A percentile compares a stretch with the other conserved stretches of the same genome.
Evolutionary conservation across 108 stramenopile genomes (phyloP).

Genomic region (Pseudonitzschia pungens): DNA sequence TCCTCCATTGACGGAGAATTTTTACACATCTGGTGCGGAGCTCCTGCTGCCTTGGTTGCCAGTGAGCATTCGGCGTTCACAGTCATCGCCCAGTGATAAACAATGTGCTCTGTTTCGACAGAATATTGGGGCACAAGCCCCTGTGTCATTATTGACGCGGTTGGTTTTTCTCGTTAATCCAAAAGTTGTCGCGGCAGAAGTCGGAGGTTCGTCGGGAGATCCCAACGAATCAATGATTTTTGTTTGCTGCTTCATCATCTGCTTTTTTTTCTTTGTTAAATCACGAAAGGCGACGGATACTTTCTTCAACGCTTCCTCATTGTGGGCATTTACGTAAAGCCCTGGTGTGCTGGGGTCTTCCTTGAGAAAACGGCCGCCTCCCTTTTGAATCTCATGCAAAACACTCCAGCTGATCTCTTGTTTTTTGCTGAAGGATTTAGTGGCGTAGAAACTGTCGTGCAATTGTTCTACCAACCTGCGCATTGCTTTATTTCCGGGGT

Average conservation of each 20-base stretch:
- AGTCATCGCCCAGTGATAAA: too few species aligned
- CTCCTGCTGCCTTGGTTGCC: too few species aligned
- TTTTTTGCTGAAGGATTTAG: background rate
- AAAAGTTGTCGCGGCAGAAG: background rate
- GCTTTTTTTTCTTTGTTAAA: constrained; percentile 1
- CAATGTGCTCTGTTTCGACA: too few species aligned
- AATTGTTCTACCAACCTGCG: constrained; percentile 7
- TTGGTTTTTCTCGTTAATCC: too few species aligned
- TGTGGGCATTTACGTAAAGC: background rate
- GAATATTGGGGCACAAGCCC: too few species aligned
- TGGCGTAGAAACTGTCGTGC: background rate
- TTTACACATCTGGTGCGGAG: too few species aligned
- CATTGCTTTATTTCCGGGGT: constrained; percentile 21
- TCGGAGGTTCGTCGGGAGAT: too few species aligned
- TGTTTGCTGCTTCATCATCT: background rate
- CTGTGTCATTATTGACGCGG: too few species aligned
- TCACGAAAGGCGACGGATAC: background rate
- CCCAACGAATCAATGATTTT: background rate
- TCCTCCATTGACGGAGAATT: too few species aligned
- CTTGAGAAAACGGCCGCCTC: constrained; percentile 17
- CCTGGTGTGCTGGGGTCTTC: background rate
- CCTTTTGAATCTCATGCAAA: background rate
- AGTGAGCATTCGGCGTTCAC: too few species aligned
- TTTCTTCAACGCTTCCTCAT: background rate
- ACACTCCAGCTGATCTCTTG: background rate